Evolutionary conservation across 2,329 filamentous ascomycete species (phyloP).

Genomic region (Claviceps purpurea): DNA sequence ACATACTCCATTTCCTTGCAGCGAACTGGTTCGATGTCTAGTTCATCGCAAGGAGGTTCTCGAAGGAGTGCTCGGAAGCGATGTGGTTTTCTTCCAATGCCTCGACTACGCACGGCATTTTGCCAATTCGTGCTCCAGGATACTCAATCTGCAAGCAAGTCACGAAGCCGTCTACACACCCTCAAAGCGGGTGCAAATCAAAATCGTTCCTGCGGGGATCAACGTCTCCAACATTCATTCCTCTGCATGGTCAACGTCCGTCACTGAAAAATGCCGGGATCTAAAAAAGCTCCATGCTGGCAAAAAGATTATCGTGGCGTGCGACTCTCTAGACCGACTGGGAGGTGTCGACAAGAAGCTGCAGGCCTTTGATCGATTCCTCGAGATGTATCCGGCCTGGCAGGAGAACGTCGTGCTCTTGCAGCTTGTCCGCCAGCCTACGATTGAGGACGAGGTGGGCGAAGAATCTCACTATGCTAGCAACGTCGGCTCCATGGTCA

Average conservation of each 20-base stretch:
- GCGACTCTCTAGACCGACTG: constrained; percentile 83
- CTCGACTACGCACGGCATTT: constrained; percentile 92
- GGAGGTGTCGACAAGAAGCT: constrained; percentile 86
- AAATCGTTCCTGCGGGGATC: constrained; percentile 41
- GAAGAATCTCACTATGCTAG: constrained; percentile 67
- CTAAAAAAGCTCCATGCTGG: constrained; percentile 65
- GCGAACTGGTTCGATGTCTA: constrained; percentile 82
- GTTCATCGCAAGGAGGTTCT: constrained; percentile 78
- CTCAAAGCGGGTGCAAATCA: constrained; percentile 21
- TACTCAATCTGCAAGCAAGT: constrained; percentile 74
- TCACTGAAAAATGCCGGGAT: constrained; percentile 56
- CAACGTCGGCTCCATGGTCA: constrained; percentile 77
- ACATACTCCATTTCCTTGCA: constrained; percentile 87
- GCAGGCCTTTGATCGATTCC: constrained; percentile 81
- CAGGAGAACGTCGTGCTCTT: constrained; percentile 80
- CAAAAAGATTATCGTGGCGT: constrained; percentile 86
- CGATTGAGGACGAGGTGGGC: constrained; percentile 63
- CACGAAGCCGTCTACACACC: constrained; percentile 73
- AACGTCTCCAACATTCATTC: constrained; percentile 64
- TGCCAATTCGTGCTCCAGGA: constrained; percentile 78
- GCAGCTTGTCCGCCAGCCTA: constrained; percentile 77
- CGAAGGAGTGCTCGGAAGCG: constrained; percentile 75
- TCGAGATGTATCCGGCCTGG: constrained; percentile 83
- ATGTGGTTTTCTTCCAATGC: constrained; percentile 88
- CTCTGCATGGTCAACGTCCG: constrained; percentile 56